phyloP scores from a whole-genome alignment of 1,284 basidiomycete species.

The Trichosporon faecale region DNA sequence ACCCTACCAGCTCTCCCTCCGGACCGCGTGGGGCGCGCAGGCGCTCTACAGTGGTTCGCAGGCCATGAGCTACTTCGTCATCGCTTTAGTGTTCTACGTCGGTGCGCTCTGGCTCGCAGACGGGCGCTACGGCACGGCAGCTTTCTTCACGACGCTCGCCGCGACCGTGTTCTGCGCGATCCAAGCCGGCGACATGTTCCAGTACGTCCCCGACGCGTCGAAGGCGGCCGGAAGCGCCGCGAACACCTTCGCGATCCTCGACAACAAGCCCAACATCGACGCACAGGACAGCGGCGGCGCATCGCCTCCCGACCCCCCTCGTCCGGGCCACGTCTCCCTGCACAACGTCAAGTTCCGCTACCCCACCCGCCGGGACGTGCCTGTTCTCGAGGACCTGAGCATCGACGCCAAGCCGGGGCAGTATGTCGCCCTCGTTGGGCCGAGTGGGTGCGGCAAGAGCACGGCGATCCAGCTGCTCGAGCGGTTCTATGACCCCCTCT shows the following conservation, averaged over 20 bases:
- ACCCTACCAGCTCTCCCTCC: constrained; percentile 64
- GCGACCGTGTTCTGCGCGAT: constrained; percentile 46
- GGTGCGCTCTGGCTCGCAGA: constrained; percentile 58
- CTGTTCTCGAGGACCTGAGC: constrained; percentile 75
- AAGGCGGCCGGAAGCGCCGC: constrained; percentile 76
- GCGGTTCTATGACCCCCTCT: constrained; percentile 57
- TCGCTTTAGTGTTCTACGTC: constrained; percentile 64
- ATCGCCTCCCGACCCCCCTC: constrained; percentile 51
- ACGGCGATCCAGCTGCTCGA: constrained; percentile 58
- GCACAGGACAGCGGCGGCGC: constrained; percentile 72
- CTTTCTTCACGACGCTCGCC: constrained; percentile 83
- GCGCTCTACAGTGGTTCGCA: constrained; percentile 76
- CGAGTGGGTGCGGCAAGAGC: constrained; percentile 65
- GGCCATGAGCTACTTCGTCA: constrained; percentile 74
- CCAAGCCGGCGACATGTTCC: constrained; percentile 64
- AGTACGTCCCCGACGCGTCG: constrained; percentile 88
- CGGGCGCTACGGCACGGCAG: constrained; percentile 58
- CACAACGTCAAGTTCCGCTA: constrained; percentile 89
- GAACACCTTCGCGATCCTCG: constrained; percentile 72
- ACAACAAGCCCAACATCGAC: constrained; percentile 72
- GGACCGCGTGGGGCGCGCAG: constrained; percentile 68
- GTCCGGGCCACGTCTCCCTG: constrained; percentile 68
- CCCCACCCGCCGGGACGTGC: constrained; percentile 83
- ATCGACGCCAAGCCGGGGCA: constrained; percentile 81
- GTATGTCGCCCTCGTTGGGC: constrained; percentile 83